phyloP scores from a whole-genome alignment of 192 early-diverging fungal species.

The Dissophora ornata region DNA sequence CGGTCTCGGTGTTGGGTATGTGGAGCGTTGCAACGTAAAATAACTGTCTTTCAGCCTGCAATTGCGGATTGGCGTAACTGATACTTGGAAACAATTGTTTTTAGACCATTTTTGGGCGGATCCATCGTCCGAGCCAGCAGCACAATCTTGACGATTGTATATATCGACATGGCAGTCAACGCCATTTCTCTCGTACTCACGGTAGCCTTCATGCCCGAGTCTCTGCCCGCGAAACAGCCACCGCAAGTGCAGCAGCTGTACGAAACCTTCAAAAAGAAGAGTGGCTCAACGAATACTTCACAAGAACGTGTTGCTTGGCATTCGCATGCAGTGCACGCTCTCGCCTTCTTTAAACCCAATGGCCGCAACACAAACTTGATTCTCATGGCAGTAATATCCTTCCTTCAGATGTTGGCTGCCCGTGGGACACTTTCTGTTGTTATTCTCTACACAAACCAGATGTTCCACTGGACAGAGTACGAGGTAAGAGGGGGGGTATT shows the following conservation, averaged over 20 bases:
- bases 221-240: slow-evolving; percentile 27
- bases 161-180: slow-evolving; percentile 17
- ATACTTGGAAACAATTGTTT: no score
- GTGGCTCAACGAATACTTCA: neutral
- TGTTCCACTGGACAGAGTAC: slow-evolving; percentile 58
- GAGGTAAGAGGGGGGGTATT: slow-evolving; percentile 20
- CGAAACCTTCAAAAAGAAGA: slow-evolving; percentile 1
- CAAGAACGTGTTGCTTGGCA: slow-evolving; percentile 33
- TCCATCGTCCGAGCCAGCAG: neutral
- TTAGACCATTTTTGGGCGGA: slow-evolving; percentile 30
- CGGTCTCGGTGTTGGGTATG: slow-evolving; percentile 41
- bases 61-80: no score
- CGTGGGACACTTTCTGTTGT: slow-evolving; percentile 33
- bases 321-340: slow-evolving; percentile 18
- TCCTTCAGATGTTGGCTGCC: slow-evolving; percentile 30
- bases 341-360: slow-evolving; percentile 44
- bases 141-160: slow-evolving; percentile 41
- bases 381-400: slow-evolving; percentile 32
- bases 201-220: slow-evolving; percentile 37
- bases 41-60: no score
- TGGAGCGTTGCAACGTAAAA: no score
- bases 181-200: slow-evolving; percentile 13
- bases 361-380: slow-evolving; percentile 51
- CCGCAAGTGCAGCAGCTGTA: slow-evolving; percentile 1
- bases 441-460: slow-evolving; percentile 57